Evolutionary conservation across 2,329 filamentous ascomycete genomes (phyloP).

Genomic region (Pseudophaeomoniella oleicola): DNA sequence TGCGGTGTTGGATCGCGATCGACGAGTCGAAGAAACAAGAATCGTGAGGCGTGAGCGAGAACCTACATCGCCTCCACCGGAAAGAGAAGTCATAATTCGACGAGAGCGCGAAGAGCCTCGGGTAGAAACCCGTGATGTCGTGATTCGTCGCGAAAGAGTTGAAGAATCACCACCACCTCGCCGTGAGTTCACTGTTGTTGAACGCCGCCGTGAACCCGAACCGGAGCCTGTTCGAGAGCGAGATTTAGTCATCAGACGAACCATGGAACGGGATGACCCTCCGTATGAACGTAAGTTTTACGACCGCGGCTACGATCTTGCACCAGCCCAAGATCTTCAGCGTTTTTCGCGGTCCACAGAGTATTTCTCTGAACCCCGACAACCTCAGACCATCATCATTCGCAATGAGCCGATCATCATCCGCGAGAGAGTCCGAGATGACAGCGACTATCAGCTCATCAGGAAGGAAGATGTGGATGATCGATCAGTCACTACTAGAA

Average conservation of each 20-base stretch:
- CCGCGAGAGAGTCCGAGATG: conserved; percentile 35
- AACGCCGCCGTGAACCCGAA: conserved; percentile 2
- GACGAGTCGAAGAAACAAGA: conserved; percentile 28
- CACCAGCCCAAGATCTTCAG: conserved; percentile 25
- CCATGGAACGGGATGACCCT: conserved; percentile 30
- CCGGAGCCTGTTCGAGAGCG: conserved; percentile 14
- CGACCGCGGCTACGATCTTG: conserved; percentile 26
- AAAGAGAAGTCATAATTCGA: not conserved
- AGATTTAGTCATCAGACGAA: conserved; percentile 29
- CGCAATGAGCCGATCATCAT: conserved; percentile 42
- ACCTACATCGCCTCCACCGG: not conserved
- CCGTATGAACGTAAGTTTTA: conserved; percentile 26
- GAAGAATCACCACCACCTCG: conserved; percentile 16
- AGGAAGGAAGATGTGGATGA: conserved; percentile 43
- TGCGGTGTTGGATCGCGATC: conserved; percentile 33
- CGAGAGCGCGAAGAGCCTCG: conserved; percentile 1
- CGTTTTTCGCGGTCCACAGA: conserved; percentile 39
- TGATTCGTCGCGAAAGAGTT: conserved; percentile 12
- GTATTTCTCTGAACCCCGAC: conserved; percentile 30
- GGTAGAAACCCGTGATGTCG: conserved; percentile 4
- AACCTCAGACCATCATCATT: conserved; percentile 34
- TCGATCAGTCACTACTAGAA: conserved; percentile 27
- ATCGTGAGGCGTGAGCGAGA: conserved; percentile 24
- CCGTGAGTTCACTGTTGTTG: conserved; percentile 6
- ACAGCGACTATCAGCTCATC: conserved; percentile 45